Base-by-base conservation (phyloP, 768 basidiomycete genomes). In the Mycena epipterygia region DNA sequence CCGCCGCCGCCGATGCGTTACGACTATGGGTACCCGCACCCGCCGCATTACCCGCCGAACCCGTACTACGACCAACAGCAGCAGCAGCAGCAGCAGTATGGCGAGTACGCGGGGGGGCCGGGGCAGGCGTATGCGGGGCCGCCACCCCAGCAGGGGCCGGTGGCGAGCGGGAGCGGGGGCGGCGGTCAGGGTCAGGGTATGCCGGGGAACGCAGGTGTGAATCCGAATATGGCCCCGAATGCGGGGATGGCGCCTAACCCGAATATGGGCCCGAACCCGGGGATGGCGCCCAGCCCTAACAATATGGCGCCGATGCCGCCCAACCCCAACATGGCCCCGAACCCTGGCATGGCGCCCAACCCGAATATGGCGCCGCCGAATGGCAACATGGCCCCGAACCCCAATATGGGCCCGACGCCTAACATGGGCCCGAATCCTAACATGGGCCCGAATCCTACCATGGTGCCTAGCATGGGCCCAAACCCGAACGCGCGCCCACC, bases 1-100 rank as follows among this genome's bases (percentile, higher is more conserved):
- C 71, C 41, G 46, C 74, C 64, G 19, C 77, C 77, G 3, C 76
- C 75, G 46, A 72, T 55, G 42, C 53, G 68, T 30, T 70, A 70
- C 23, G 68, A 70, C 46, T 65, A 74, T 59, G 62, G 73, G 76
- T 71, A 70, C 39, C 57, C 64, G 46, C 64, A 64, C 52, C 64
- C 64, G 42, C 69, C 48, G 3, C 58, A 57, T n/a, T 27, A 53
- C n/a, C 23, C 53, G 35, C 55, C 37, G 35, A 23, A 30, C n/a
- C 68, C 68, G 48, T 66, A 70, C 37, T 70, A 70, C 21, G 69
- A 63, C 19, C 60, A 12, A 42, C 53, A 33, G 42, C 58, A 39
- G 53, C 69, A 33, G 58, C 70, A 29, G 44, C 52, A 55, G 51
- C 52, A 25, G 48, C 35, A 16, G 44, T 51, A 63, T 25, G 41